Percentiles rank a stretch among this genome's conserved stretches.
Evolutionary conservation across 1,284 basidiomycete genomes (phyloP).

Genomic region (Ustilago bromivora): DNA sequence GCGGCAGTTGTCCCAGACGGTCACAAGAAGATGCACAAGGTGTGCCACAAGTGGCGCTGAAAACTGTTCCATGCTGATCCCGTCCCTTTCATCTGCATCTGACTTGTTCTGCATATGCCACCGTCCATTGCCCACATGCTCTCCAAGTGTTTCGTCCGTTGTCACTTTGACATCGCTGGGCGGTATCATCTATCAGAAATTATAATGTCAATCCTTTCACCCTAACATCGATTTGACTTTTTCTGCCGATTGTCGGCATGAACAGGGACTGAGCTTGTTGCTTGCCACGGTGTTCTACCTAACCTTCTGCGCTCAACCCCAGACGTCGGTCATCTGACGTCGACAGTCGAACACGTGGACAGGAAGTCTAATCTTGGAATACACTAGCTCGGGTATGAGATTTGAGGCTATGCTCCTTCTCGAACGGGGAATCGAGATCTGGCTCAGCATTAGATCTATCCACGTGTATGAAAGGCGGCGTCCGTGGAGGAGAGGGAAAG

Average conservation of each 20-base stretch:
- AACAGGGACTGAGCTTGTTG: too few species aligned
- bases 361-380: neutral
- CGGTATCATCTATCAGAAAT: too few species aligned
- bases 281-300: too few species aligned
- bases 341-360: neutral
- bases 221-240: neutral
- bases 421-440: slow-evolving; percentile 5
- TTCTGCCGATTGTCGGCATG: neutral
- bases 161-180: too few species aligned
- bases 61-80: neutral
- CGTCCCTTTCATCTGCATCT: too few species aligned
- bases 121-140: too few species aligned
- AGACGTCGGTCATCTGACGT: neutral
- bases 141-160: too few species aligned
- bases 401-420: slow-evolving; percentile 7
- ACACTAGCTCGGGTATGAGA: neutral
- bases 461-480: slow-evolving; percentile 4
- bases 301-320: neutral
- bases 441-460: neutral
- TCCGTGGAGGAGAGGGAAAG: neutral
- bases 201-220: too few species aligned
- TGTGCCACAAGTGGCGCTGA: slow-evolving; percentile 11
- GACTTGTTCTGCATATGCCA: too few species aligned
- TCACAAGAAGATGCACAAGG: slow-evolving; percentile 14
- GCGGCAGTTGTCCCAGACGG: neutral